These are phyloP conservation scores for Mortierella sp. DNA, from an alignment of 371 early-diverging fungal species.

Conservation along the genomic window DNA sequence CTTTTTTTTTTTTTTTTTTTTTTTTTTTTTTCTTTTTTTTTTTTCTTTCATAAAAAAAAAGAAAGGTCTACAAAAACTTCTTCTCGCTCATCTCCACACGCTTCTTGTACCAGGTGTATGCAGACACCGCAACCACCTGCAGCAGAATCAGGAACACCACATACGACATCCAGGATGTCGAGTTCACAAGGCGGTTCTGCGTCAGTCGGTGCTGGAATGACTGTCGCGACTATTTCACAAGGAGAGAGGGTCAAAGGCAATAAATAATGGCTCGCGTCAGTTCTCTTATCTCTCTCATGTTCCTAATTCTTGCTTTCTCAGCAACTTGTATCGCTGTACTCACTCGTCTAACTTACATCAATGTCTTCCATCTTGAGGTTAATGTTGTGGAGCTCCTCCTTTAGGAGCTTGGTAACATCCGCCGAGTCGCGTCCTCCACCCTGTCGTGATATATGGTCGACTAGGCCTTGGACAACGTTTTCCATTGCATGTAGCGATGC, in stretches of 20 bases:
- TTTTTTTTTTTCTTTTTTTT: too few relatives aligned
- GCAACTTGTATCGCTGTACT: too few relatives aligned
- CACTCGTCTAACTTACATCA: background rate
- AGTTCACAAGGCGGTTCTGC: slow-evolving; percentile 7
- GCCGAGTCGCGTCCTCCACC: background rate
- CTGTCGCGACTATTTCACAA: background rate
- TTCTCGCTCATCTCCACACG: slow-evolving; percentile 14
- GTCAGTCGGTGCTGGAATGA: slow-evolving; percentile 10
- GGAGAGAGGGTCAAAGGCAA: background rate
- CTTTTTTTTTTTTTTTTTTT: too few relatives aligned
- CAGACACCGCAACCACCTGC: slow-evolving; percentile 6
- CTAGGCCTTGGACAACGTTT: slow-evolving; percentile 67
- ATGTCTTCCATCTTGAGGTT: slow-evolving; percentile 16
- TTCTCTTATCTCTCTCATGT: too few relatives aligned
- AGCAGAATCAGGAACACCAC: slow-evolving; percentile 6
- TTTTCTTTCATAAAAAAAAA: background rate
- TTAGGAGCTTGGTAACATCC: slow-evolving; percentile 1
- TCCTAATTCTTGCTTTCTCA: too few relatives aligned
- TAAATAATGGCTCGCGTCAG: background rate
- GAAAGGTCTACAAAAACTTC: slow-evolving; percentile 14
- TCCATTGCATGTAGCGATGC: slow-evolving; percentile 83
- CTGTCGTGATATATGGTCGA: slow-evolving; percentile 57
- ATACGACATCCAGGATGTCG: slow-evolving; percentile 13
- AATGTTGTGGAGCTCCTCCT: slow-evolving; percentile 6
- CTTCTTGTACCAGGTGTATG: slow-evolving; percentile 14